A percentile compares a stretch with the other conserved stretches of the same genome.
These are phyloP conservation scores for Neoarthrinium moseri DNA, from an alignment of 2,329 filamentous ascomycete species.

Conservation along the genomic window DNA sequence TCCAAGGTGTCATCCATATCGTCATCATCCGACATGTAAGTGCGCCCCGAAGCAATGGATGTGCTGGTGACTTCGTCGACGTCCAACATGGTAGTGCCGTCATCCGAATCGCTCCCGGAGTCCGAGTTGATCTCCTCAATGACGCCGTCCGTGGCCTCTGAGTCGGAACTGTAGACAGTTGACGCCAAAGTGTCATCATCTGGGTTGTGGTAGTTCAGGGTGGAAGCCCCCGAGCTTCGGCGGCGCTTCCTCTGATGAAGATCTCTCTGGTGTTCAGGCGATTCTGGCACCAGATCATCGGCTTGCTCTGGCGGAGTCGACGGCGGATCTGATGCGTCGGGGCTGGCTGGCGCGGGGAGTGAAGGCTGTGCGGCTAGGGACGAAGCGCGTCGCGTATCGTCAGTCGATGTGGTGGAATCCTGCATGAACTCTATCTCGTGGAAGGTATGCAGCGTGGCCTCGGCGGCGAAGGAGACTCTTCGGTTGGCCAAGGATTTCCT, in stretches of 20 bases:
- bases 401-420: constrained; percentile 80
- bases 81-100: constrained; percentile 76
- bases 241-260: constrained; percentile 61
- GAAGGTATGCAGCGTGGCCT: constrained; percentile 96
- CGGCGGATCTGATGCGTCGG: constrained; percentile 54
- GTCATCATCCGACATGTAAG: constrained; percentile 44
- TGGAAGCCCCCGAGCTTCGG: constrained; percentile 65
- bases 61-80: constrained; percentile 73
- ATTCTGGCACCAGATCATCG: constrained; percentile 56
- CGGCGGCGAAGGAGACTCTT: constrained; percentile 93
- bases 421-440: constrained; percentile 88
- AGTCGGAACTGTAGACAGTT: constrained; percentile 72
- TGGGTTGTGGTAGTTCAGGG: constrained; percentile 62
- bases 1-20: constrained; percentile 67
- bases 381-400: constrained; percentile 73
- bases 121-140: constrained; percentile 48
- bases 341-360: constrained; percentile 22
- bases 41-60: constrained; percentile 59
- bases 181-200: constrained; percentile 71
- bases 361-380: constrained; percentile 41
- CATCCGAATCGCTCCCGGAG: constrained; percentile 54
- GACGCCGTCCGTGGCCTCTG: constrained; percentile 54
- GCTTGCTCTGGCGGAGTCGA: constrained; percentile 62
- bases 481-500: constrained; percentile 91
- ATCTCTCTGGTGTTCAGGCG: constrained; percentile 64